Evolutionary conservation across 768 basidiomycete genomes (phyloP).

Genomic region (Rhodotorula diobovata): DNA sequence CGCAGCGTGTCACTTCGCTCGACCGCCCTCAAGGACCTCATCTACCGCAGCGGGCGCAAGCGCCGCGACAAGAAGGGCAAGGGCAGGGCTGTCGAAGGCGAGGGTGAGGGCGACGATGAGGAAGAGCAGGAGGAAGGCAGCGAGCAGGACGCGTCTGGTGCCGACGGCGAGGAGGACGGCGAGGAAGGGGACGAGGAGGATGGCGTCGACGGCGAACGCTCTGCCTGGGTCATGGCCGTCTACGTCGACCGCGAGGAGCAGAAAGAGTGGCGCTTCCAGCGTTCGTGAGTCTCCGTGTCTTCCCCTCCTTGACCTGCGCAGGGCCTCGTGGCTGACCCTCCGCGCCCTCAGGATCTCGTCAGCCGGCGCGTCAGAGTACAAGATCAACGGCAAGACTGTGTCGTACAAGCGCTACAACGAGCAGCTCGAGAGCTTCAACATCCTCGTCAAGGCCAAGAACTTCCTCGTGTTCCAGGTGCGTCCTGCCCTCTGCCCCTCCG

Average conservation of each 20-base stretch:
- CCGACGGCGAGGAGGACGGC: slow-evolving; percentile 44
- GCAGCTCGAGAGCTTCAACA: slow-evolving; percentile 80
- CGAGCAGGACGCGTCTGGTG: slow-evolving; percentile 44
- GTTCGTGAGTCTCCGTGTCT: slow-evolving; percentile 65
- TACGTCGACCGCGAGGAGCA: slow-evolving; percentile 64
- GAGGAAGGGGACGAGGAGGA: slow-evolving; percentile 58
- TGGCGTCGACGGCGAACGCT: slow-evolving; percentile 64
- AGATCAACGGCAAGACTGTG: slow-evolving; percentile 71
- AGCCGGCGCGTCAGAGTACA: slow-evolving; percentile 83
- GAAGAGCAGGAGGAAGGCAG: slow-evolving; percentile 51
- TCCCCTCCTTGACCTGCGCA: neutral
- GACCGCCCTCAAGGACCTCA: slow-evolving; percentile 88
- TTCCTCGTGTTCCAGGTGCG: slow-evolving; percentile 85
- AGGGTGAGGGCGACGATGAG: slow-evolving; percentile 48
- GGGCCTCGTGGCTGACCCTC: neutral
- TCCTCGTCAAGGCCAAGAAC: slow-evolving; percentile 98
- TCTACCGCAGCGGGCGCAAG: slow-evolving; percentile 74
- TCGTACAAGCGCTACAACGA: slow-evolving; percentile 85
- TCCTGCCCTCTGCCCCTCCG: slow-evolving; percentile 7
- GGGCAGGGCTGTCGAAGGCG: slow-evolving; percentile 51
- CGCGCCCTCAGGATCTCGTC: slow-evolving; percentile 66
- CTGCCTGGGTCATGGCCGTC: slow-evolving; percentile 93
- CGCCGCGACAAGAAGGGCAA: slow-evolving; percentile 50
- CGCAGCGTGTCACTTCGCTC: slow-evolving; percentile 88
- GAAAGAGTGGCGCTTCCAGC: slow-evolving; percentile 84